Conservation (phyloP, 768 basidiomycete species). For the Pulveroboletus sp. region DNA sequence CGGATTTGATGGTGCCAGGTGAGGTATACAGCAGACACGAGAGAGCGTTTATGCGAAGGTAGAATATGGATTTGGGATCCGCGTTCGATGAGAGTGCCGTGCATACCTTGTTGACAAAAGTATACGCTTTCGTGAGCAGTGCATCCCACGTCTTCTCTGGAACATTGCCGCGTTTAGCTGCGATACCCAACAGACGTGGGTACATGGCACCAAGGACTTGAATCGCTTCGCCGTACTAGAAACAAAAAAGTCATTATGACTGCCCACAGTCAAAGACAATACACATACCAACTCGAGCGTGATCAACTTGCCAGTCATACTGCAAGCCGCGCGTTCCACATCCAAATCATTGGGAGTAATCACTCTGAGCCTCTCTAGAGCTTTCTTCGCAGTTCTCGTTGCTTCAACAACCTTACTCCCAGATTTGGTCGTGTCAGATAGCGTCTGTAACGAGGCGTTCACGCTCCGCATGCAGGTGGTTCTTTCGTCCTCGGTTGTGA, state of each 20-base stretch:
- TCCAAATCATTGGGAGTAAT: slow-evolving; percentile 50
- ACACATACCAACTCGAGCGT: slow-evolving; percentile 66
- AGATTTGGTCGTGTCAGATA: slow-evolving; percentile 51
- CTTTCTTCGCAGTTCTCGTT: slow-evolving; percentile 36
- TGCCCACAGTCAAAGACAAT: background rate
- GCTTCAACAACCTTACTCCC: slow-evolving; percentile 43
- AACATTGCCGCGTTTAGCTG: slow-evolving; percentile 26
- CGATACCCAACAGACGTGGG: slow-evolving; percentile 33
- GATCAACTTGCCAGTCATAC: slow-evolving; percentile 65
- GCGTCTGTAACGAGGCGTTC: slow-evolving; percentile 57
- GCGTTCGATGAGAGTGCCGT: slow-evolving; percentile 29
- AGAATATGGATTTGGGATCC: slow-evolving; percentile 29
- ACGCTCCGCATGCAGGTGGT: slow-evolving; percentile 58
- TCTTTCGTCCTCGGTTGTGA: slow-evolving; percentile 35
- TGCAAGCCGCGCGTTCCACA: slow-evolving; percentile 71
- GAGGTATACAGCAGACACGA: slow-evolving; percentile 48
- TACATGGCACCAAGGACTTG: slow-evolving; percentile 46
- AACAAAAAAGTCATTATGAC: background rate
- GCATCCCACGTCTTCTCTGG: slow-evolving; percentile 56
- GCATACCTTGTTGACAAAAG: slow-evolving; percentile 39
- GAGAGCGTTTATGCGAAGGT: slow-evolving; percentile 43
- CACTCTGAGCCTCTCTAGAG: slow-evolving; percentile 46
- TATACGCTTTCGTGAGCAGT: slow-evolving; percentile 60
- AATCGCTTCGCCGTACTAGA: slow-evolving; percentile 55
- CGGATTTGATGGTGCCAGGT: slow-evolving; percentile 44